phyloP scores from a whole-genome alignment of 225 moss, liverwort and hornwort species.

The Polytrichum formosum region DNA sequence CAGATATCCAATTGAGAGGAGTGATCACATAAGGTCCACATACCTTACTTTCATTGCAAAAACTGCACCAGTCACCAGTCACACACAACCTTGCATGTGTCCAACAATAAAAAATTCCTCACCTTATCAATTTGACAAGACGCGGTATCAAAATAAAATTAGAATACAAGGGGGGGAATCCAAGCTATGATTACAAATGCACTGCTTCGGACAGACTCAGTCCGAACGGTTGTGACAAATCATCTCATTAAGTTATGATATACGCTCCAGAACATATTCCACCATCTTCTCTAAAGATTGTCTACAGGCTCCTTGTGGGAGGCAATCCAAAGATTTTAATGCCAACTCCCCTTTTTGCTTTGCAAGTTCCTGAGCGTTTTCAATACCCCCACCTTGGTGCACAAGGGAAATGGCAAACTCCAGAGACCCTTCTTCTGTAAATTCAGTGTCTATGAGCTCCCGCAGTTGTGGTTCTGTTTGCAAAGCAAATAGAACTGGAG shows the following conservation, averaged over 20 bases:
- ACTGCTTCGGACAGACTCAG: too few species aligned
- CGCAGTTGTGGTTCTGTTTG: slow-evolving; percentile 70
- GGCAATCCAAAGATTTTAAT: slow-evolving; percentile 51
- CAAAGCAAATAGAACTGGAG: slow-evolving; percentile 81
- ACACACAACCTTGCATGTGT: too few species aligned
- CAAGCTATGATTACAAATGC: too few species aligned
- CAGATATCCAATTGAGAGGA: too few species aligned
- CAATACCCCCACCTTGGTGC: slow-evolving; percentile 74
- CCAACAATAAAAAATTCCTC: too few species aligned
- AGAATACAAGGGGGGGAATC: too few species aligned
- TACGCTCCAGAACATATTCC: slow-evolving; percentile 83
- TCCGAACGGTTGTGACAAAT: too few species aligned
- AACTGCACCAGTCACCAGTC: too few species aligned
- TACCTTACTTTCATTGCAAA: too few species aligned
- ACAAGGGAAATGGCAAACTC: slow-evolving; percentile 73
- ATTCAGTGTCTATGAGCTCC: slow-evolving; percentile 66
- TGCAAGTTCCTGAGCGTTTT: slow-evolving; percentile 74
- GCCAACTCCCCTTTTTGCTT: slow-evolving; percentile 69
- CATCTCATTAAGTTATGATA: slow-evolving; percentile 9
- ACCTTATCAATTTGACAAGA: too few species aligned
- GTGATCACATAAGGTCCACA: too few species aligned
- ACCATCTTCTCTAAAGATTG: slow-evolving; percentile 80
- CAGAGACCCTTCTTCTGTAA: slow-evolving; percentile 69
- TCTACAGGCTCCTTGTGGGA: slow-evolving; percentile 58
- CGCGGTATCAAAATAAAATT: too few species aligned